These are phyloP conservation scores for Lactarius pseudohatsudake DNA, from an alignment of 768 basidiomycete species.

Conservation along the genomic window DNA sequence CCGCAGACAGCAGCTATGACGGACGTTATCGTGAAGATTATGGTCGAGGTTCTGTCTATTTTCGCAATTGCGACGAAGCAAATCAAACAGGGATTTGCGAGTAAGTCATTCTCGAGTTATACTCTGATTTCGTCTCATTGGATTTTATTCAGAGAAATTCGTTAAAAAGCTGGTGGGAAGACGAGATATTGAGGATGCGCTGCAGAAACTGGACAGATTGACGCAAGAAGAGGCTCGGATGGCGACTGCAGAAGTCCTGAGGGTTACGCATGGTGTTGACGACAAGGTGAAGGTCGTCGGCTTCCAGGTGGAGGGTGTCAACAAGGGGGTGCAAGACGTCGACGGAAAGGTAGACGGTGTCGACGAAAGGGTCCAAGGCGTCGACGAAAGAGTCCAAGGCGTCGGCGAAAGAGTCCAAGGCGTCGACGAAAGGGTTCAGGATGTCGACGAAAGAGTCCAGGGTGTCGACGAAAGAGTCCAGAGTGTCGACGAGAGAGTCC, in stretches of 20 bases:
- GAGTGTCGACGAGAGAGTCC: neutral
- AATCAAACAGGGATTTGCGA: neutral
- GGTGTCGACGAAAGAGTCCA: too few relatives aligned
- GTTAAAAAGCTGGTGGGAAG: neutral
- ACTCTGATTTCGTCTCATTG: neutral
- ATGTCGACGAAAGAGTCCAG: too few relatives aligned
- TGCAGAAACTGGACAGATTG: too few relatives aligned
- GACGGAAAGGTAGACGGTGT: too few relatives aligned
- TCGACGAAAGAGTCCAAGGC: too few relatives aligned
- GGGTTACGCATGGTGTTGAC: neutral
- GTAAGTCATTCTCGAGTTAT: neutral
- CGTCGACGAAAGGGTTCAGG: too few relatives aligned
- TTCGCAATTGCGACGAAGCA: neutral
- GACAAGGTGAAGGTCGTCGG: neutral
- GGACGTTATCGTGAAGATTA: neutral
- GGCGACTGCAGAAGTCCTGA: slow-evolving; percentile 3
- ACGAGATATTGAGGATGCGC: neutral
- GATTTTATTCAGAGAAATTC: neutral
- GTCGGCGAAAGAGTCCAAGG: too few relatives aligned
- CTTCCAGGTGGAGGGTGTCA: too few relatives aligned
- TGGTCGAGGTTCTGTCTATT: neutral
- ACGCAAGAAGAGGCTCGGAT: neutral
- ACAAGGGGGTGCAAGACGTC: too few relatives aligned
- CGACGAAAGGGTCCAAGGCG: too few relatives aligned
- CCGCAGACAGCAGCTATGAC: neutral